Base-by-base conservation (phyloP, 805 yeast species). In the Saturnispora galanensis region DNA sequence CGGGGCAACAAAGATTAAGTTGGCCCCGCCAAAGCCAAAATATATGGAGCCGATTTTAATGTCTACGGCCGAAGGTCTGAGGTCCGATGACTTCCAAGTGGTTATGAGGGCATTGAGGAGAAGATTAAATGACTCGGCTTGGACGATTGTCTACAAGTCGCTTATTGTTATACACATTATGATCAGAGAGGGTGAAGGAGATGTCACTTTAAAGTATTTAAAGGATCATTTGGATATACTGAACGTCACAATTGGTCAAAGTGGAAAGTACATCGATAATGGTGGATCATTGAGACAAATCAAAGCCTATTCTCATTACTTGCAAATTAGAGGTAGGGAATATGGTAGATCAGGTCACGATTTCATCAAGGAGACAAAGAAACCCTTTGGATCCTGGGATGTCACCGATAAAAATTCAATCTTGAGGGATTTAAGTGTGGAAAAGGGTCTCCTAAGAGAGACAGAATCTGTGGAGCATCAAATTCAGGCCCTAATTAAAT, bases 11-110 rank as follows among this genome's bases (percentile, higher is more conserved):
- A 80, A 80, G 61, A 71, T 79, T 31, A 80, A 80, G 54, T 75
- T 86, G 66, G 97, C 97, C 10, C 96, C 97, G n/a, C 98, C 98
- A 6, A 93, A 93, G 65, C 83, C 94, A 33, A 93, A 93, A 62
- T 93, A 93, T 60, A 79, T 93, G 43, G 97, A 90, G 66, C 97
- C 97, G 1, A 86, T 93, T 42, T 70, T 93, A 30, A 72, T 79
- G 70, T 71, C 83, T 28, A 82, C 88, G 2, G 71, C 73, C 41
- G 69, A 70, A 41, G 73, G 74, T 30, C 71, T 67, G 48, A 53
- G 55, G 26, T 52, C 56, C 35, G 79, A 74, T 15, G 74, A 84
- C 52, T 79, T 90, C 55, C 69, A 69, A 47, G 76, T 79, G 16
- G 81, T 89, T 32, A 79, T 89, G 78, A 68, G 71, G 41, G 70